Conservation (phyloP, 169 alveolate genomes). For the Plasmodium gonderi region DNA sequence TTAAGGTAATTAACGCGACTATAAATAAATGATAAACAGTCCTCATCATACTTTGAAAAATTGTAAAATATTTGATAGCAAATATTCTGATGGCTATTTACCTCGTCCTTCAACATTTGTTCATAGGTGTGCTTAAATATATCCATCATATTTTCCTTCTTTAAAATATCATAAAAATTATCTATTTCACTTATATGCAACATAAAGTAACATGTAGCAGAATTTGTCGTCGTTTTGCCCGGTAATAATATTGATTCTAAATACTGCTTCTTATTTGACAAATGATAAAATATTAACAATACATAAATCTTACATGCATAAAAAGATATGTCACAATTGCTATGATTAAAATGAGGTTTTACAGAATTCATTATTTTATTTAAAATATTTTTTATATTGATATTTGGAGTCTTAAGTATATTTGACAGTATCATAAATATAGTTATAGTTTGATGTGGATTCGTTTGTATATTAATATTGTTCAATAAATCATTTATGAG, state of each 20-base stretch:
- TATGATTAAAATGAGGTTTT: conserved; percentile 27
- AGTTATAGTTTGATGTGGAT: conserved; percentile 36
- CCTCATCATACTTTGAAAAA: conserved; percentile 33
- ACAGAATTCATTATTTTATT: conserved; percentile 51
- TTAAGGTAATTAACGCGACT: not conserved
- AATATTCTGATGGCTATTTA: conserved; percentile 21
- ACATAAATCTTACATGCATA: conserved; percentile 61
- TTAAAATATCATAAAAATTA: conserved; percentile 62
- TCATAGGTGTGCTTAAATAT: conserved; percentile 27
- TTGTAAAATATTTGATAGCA: conserved; percentile 50
- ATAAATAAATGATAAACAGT: conserved; percentile 14
- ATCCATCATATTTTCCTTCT: conserved; percentile 43
- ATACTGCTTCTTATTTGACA: conserved; percentile 49
- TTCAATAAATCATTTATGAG: conserved; percentile 66
- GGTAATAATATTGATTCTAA: conserved; percentile 28
- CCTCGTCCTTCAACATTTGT: conserved; percentile 26
- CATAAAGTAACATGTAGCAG: conserved; percentile 20
- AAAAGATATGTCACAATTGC: conserved; percentile 43
- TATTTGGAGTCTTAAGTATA: conserved; percentile 34
- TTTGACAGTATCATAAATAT: conserved; percentile 71
- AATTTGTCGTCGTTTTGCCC: not conserved
- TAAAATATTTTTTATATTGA: conserved; percentile 31
- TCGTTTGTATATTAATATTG: conserved; percentile 57
- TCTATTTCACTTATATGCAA: conserved; percentile 64
- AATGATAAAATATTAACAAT: conserved; percentile 35